Conservation (phyloP, 2,329 filamentous ascomycete genomes). For the Mollisia scopiformis region DNA sequence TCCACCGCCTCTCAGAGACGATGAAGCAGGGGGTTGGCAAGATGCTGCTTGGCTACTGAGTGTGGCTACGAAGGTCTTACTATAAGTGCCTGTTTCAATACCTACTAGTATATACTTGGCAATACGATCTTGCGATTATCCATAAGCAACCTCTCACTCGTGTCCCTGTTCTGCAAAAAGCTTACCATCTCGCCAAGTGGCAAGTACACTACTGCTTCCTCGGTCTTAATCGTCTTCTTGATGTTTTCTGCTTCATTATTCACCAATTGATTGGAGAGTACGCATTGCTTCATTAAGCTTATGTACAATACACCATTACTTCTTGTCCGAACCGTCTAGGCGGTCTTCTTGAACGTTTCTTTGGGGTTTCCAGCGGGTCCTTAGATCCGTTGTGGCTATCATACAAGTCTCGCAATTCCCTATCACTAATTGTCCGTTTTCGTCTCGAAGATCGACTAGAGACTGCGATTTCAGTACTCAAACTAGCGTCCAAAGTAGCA, state of each 20-base stretch:
- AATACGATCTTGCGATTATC: too few species aligned
- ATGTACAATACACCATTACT: neutral
- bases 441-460: neutral
- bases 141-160: too few species aligned
- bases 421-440: neutral
- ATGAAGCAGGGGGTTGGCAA: slow-evolving; percentile 64
- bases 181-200: neutral
- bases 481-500: neutral
- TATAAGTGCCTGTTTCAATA: slow-evolving; percentile 21
- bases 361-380: neutral
- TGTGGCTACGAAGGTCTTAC: slow-evolving; percentile 50
- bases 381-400: neutral
- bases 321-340: slow-evolving; percentile 3
- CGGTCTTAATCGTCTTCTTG: too few species aligned
- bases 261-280: too few species aligned
- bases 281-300: too few species aligned
- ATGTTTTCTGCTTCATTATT: too few species aligned
- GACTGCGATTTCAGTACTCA: neutral
- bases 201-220: neutral
- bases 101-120: too few species aligned
- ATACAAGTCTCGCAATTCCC: neutral
- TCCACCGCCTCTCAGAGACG: slow-evolving; percentile 51
- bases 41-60: slow-evolving; percentile 71
- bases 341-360: slow-evolving; percentile 3
- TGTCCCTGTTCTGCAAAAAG: neutral